Conservation (phyloP, 352 stramenopile genomes). For the Phytopythium mirpurense region DNA sequence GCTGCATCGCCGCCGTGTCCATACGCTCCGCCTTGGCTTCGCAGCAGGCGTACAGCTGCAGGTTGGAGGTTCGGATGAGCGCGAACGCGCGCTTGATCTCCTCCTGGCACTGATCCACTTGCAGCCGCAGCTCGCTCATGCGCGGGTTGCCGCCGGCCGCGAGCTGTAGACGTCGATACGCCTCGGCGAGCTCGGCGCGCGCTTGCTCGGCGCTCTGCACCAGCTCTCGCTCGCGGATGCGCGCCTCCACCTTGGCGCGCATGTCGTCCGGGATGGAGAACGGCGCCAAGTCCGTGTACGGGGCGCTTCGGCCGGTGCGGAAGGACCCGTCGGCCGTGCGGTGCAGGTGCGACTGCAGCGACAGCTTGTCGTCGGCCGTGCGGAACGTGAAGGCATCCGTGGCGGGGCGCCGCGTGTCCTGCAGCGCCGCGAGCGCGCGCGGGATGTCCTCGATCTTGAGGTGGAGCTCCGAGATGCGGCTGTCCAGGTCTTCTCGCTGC, state of each 20-base stretch:
- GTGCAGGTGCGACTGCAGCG: slow-evolving; percentile 41
- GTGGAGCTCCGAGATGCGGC: slow-evolving; percentile 47
- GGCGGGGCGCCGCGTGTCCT: slow-evolving; percentile 14
- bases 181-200: slow-evolving; percentile 42
- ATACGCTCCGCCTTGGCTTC: slow-evolving; percentile 55
- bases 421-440: slow-evolving; percentile 37
- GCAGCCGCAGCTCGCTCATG: slow-evolving; percentile 51
- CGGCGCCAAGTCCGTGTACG: slow-evolving; percentile 61
- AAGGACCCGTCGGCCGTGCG: slow-evolving; percentile 15
- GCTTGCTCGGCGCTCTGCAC: slow-evolving; percentile 37
- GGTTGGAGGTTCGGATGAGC: slow-evolving; percentile 55
- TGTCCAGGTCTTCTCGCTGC: slow-evolving; percentile 60
- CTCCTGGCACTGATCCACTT: slow-evolving; percentile 58
- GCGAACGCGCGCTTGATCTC: slow-evolving; percentile 65
- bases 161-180: slow-evolving; percentile 56
- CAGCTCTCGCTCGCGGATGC: slow-evolving; percentile 51
- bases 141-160: slow-evolving; percentile 42
- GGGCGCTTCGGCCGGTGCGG: slow-evolving; percentile 13
- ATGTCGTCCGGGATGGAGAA: slow-evolving; percentile 81
- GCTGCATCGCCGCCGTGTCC: slow-evolving; percentile 39
- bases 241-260: slow-evolving; percentile 65
- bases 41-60: slow-evolving; percentile 60
- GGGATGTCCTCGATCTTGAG: slow-evolving; percentile 64
- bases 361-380: slow-evolving; percentile 45
- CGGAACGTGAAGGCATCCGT: slow-evolving; percentile 43